Evolutionary conservation across 805 yeast species (phyloP).

Genomic region (Saccharomycopsis lassenensis): DNA sequence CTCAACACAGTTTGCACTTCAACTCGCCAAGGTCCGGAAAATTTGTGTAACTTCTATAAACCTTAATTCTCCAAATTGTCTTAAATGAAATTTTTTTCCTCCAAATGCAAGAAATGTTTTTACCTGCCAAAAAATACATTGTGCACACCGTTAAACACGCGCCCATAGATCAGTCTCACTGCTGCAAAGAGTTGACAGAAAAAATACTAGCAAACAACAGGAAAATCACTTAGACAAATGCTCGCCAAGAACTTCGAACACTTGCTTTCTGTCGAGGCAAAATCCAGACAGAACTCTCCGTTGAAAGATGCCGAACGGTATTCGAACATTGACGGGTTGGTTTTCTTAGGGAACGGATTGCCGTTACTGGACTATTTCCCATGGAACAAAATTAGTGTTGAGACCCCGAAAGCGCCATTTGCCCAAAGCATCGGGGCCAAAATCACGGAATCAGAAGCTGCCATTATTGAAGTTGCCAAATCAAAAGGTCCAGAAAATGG

Average conservation of each 20-base stretch:
- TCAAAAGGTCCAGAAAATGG: constrained; percentile 27
- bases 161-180: background rate
- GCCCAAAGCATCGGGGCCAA: constrained; percentile 43
- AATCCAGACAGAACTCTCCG: constrained; percentile 3
- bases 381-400: constrained; percentile 50
- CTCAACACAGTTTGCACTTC: background rate
- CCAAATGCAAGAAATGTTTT: background rate
- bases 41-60: background rate
- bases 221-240: background rate
- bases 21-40: background rate
- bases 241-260: background rate
- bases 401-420: constrained; percentile 51
- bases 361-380: constrained; percentile 74
- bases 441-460: constrained; percentile 3
- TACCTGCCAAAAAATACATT: no score
- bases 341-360: constrained; percentile 75
- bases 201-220: background rate
- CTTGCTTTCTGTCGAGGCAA: constrained; percentile 6
- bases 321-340: constrained; percentile 38
- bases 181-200: background rate
- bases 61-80: background rate
- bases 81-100: background rate
- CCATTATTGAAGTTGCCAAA: constrained; percentile 4
- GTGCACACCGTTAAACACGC: no score
- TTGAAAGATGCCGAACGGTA: constrained; percentile 2